phyloP scores from a whole-genome alignment of 2,329 filamentous ascomycete genomes.

The Fusarium stilboides region DNA sequence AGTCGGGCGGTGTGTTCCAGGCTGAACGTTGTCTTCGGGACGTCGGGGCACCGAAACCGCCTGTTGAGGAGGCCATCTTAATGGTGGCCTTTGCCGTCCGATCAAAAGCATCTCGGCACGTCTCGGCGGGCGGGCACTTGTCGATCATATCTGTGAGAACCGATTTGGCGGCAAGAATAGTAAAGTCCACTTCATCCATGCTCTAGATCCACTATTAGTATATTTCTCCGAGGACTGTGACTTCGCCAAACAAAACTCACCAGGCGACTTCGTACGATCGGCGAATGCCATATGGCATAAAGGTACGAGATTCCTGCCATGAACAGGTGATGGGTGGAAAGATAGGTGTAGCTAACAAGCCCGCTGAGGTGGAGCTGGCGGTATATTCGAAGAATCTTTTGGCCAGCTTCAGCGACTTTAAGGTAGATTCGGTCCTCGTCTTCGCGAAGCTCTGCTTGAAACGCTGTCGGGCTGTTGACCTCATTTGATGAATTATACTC shows the following conservation, averaged over 20 bases:
- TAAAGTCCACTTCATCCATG: conserved; percentile 98
- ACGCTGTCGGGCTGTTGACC: conserved; percentile 73
- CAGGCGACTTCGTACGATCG: conserved; percentile 86
- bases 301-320: conserved; percentile 98
- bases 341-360: conserved; percentile 94
- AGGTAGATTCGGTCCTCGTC: conserved; percentile 94
- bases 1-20: conserved; percentile 52
- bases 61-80: conserved; percentile 92
- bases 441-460: conserved; percentile 76
- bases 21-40: conserved; percentile 49
- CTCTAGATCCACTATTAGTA: conserved; percentile 63
- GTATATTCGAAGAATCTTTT: conserved; percentile 92
- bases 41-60: conserved; percentile 75
- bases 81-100: conserved; percentile 96
- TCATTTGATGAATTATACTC: conserved; percentile 79
- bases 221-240: conserved; percentile 1
- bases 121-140: conserved; percentile 95
- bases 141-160: conserved; percentile 93
- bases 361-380: conserved; percentile 89
- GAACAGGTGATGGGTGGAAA: conserved; percentile 96
- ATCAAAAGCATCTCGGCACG: conserved; percentile 94
- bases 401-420: conserved; percentile 94
- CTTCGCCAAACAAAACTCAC: conserved; percentile 66
- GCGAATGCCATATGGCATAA: conserved; percentile 97
- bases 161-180: conserved; percentile 91